Percentiles rank a stretch among this genome's conserved stretches.
phyloP scores from a whole-genome alignment of 2,329 filamentous ascomycete species.

The Colletotrichum caudatum region DNA sequence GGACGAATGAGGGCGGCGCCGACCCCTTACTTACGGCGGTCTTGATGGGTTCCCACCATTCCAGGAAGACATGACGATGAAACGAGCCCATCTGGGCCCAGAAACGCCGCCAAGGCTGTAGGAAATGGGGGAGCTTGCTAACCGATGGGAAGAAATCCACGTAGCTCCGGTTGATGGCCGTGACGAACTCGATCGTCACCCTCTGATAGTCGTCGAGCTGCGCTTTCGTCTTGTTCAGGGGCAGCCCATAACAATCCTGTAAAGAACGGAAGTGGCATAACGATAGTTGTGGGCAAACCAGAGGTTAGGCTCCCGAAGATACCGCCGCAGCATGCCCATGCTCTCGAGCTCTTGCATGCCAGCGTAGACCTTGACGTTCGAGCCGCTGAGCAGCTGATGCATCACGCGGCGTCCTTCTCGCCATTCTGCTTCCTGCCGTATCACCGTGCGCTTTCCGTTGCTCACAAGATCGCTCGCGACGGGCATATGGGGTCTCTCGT shows the following conservation, averaged over 20 bases:
- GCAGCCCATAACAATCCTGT: conserved; percentile 52
- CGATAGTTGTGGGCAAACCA: conserved; percentile 57
- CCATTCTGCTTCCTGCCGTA: conserved; percentile 52
- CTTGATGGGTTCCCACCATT: conserved; percentile 51
- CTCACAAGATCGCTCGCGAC: conserved; percentile 54
- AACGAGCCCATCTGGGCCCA: conserved; percentile 51
- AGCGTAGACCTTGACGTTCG: conserved; percentile 49
- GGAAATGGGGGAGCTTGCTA: conserved; percentile 46
- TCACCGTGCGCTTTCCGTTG: conserved; percentile 48
- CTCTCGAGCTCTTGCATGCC: conserved; percentile 53
- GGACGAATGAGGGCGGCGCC: conserved; percentile 52
- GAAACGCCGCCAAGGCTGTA: conserved; percentile 51
- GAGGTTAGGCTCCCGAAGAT: conserved; percentile 45
- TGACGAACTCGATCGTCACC: conserved; percentile 53
- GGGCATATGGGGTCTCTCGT: conserved; percentile 44
- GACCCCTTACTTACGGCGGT: conserved; percentile 45
- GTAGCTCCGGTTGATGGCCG: conserved; percentile 50
- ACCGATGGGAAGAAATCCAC: conserved; percentile 55
- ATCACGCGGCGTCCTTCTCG: conserved; percentile 52
- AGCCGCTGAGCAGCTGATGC: conserved; percentile 53
- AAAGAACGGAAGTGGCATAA: conserved; percentile 54
- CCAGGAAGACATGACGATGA: conserved; percentile 50
- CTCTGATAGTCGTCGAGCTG: conserved; percentile 47
- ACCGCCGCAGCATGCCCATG: conserved; percentile 49
- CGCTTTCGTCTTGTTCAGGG: conserved; percentile 44